These are phyloP conservation scores for Ceratocystis huliohia DNA, from an alignment of 2,329 filamentous ascomycete genomes.

Conservation along the genomic window DNA sequence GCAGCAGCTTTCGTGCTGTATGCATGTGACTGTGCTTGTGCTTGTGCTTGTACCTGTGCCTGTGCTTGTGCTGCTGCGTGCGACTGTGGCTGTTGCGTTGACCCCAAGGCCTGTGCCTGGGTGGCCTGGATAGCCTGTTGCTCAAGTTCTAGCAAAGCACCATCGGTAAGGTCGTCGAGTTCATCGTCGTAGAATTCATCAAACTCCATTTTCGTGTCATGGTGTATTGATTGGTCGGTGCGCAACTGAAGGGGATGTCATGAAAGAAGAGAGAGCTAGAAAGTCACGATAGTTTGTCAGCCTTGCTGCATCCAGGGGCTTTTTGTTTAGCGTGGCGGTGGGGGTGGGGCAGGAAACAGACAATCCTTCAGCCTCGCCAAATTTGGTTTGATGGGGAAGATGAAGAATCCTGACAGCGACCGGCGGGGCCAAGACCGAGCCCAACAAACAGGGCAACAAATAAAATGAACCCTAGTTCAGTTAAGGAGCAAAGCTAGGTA, in stretches of 20 bases:
- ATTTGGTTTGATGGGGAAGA: no score
- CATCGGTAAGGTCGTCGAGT: slow-evolving; percentile 47
- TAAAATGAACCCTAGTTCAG: no score
- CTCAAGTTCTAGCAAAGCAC: slow-evolving; percentile 49
- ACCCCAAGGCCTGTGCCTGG: slow-evolving; percentile 30
- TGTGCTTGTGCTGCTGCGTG: no score
- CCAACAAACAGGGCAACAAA: no score
- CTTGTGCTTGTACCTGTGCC: neutral
- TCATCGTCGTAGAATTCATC: slow-evolving; percentile 38
- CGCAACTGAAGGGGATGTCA: neutral
- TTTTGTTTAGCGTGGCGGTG: neutral
- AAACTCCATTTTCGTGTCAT: slow-evolving; percentile 16
- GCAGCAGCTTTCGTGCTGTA: no score
- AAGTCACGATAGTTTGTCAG: neutral
- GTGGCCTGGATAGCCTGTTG: slow-evolving; percentile 50
- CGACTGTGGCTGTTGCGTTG: neutral
- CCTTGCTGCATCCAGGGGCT: slow-evolving; percentile 7
- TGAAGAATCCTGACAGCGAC: no score
- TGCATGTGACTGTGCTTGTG: neutral
- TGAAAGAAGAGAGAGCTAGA: neutral
- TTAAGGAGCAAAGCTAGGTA: no score
- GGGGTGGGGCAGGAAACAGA: neutral
- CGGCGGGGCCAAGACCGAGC: no score
- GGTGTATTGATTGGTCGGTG: neutral
- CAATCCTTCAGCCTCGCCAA: no score